phyloP scores from a whole-genome alignment of 2,329 filamentous ascomycete genomes.

The Nemania sp. region DNA sequence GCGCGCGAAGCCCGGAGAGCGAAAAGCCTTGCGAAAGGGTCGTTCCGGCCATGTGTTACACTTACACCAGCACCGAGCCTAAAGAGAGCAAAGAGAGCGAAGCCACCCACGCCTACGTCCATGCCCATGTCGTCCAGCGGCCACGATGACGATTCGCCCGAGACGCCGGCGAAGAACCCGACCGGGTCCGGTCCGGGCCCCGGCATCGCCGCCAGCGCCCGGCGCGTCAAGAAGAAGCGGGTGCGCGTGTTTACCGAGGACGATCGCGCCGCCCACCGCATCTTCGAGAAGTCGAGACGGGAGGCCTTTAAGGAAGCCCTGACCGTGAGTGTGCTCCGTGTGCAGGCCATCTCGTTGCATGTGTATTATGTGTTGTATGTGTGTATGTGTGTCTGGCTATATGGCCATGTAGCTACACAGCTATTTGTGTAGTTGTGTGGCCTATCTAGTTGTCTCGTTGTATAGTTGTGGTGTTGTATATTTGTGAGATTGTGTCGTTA shows the following conservation, averaged over 20 bases:
- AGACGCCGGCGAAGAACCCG: slow-evolving; percentile 15
- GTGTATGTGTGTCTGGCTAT: too few relatives aligned
- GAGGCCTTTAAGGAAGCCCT: slow-evolving; percentile 47
- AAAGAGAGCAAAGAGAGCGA: slow-evolving; percentile 16
- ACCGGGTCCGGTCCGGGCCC: slow-evolving; percentile 9
- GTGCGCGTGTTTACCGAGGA: slow-evolving; percentile 45
- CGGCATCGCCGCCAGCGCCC: slow-evolving; percentile 2
- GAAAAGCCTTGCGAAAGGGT: slow-evolving; percentile 13
- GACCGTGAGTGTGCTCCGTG: slow-evolving; percentile 35
- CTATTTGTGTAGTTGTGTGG: too few relatives aligned
- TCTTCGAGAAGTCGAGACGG: slow-evolving; percentile 46
- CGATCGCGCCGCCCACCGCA: slow-evolving; percentile 46
- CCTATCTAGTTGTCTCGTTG: too few relatives aligned
- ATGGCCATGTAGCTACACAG: too few relatives aligned
- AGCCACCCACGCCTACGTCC: too few relatives aligned
- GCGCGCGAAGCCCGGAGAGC: slow-evolving; percentile 13
- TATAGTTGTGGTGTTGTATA: too few relatives aligned
- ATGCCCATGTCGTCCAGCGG: slow-evolving; percentile 32
- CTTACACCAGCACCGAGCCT: slow-evolving; percentile 7
- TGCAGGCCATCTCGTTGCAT: background rate
- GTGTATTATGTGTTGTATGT: too few relatives aligned
- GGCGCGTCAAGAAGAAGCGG: slow-evolving; percentile 40
- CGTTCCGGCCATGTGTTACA: slow-evolving; percentile 23
- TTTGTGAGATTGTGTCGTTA: too few relatives aligned
- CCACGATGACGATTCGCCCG: slow-evolving; percentile 29